These are phyloP conservation scores for Cardamine resedifolia DNA, from an alignment of 345 rosid species.

Conservation along the genomic window DNA sequence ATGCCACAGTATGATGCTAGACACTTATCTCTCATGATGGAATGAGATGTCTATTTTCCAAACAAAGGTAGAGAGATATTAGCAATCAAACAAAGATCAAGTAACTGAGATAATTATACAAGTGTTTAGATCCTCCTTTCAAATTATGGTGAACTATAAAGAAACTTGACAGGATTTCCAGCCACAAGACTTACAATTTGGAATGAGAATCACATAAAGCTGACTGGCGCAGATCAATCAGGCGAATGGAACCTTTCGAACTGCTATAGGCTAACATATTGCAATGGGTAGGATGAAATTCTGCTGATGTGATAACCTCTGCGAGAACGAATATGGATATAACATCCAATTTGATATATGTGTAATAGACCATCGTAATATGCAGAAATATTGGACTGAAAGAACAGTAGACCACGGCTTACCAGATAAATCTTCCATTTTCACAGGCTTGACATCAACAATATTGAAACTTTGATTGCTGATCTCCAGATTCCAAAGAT, in stretches of 20 bases:
- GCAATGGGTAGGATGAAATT: slow-evolving; percentile 95
- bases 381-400: slow-evolving; percentile 12
- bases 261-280: slow-evolving; percentile 95
- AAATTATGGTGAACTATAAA: not conserved
- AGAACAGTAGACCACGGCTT: slow-evolving; percentile 21
- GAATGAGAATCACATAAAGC: slow-evolving; percentile 94
- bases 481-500: slow-evolving; percentile 98
- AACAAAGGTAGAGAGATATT: not conserved
- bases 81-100: slow-evolving; percentile 1
- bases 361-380: not conserved
- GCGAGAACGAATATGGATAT: slow-evolving; percentile 35
- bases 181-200: slow-evolving; percentile 65
- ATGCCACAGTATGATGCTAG: not conserved
- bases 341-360: not conserved
- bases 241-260: slow-evolving; percentile 97
- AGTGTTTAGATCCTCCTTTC: slow-evolving; percentile 3
- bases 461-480: slow-evolving; percentile 95
- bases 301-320: slow-evolving; percentile 99
- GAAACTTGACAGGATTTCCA: not conserved
- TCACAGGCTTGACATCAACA: slow-evolving; percentile 96
- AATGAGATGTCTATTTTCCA: not conserved
- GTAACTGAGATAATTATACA: not conserved
- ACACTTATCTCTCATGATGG: slow-evolving; percentile 7
- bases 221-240: slow-evolving; percentile 95
- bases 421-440: slow-evolving; percentile 99